phyloP scores from a whole-genome alignment of 2,329 filamentous ascomycete genomes.

The Trichophyton equinum region DNA sequence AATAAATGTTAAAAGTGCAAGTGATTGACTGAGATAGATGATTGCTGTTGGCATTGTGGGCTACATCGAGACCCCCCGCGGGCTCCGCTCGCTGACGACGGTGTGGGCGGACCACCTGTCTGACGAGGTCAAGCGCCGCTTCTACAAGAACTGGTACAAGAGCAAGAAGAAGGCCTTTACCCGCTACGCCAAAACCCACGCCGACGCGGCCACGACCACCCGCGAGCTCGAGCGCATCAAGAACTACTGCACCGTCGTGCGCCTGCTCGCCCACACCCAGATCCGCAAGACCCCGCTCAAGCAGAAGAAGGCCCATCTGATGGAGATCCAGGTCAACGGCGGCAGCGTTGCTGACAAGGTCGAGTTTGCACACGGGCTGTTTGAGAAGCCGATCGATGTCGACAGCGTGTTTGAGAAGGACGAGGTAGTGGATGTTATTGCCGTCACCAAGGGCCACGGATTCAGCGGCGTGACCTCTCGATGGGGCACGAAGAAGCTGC shows the following conservation, averaged over 20 bases:
- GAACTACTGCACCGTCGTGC: conserved; percentile 99
- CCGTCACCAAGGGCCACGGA: conserved; percentile 99
- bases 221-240: conserved; percentile 99
- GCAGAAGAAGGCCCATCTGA: conserved; percentile 99
- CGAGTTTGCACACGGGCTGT: conserved; percentile 83
- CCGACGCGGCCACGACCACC: conserved; percentile 85
- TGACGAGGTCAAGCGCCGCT: conserved; percentile 97
- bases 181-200: conserved; percentile 99
- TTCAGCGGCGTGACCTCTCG: conserved; percentile 93
- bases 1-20: too few species aligned
- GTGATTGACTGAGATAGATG: conserved; percentile 51
- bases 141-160: conserved; percentile 99
- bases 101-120: conserved; percentile 99
- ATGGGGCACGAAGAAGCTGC: conserved; percentile 99
- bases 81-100: conserved; percentile 97
- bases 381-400: conserved; percentile 97
- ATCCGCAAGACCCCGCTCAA: conserved; percentile 98
- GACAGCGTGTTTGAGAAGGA: conserved; percentile 96
- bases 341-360: conserved; percentile 95
- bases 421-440: conserved; percentile 98
- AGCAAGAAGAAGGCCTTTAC: conserved; percentile 99
- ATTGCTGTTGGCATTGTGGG: conserved; percentile 99
- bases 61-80: conserved; percentile 99
- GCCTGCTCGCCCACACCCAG: conserved; percentile 98
- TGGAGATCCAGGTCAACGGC: conserved; percentile 99